phyloP scores from a whole-genome alignment of 306 rosid genomes.

The Coriaria nepalensis region DNA sequence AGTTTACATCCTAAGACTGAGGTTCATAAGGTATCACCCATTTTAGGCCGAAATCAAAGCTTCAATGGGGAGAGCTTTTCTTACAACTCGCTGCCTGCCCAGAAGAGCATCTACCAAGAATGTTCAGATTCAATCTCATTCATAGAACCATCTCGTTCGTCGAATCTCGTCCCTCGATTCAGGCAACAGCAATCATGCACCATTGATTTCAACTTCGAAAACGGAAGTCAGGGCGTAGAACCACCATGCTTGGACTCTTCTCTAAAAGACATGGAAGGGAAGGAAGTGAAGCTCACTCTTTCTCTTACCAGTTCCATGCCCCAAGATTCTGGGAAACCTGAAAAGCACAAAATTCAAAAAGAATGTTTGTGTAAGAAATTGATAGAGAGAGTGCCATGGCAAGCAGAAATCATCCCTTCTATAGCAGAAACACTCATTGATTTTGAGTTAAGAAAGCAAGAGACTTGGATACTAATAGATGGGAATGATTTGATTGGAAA shows the following conservation, averaged over 20 bases:
- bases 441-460: constrained; percentile 32
- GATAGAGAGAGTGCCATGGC: constrained; percentile 96
- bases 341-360: constrained; percentile 23
- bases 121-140: constrained; percentile 45
- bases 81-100: constrained; percentile 35
- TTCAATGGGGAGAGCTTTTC: constrained; percentile 34
- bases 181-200: constrained; percentile 68
- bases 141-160: constrained; percentile 28
- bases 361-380: constrained; percentile 50
- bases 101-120: constrained; percentile 32
- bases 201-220: constrained; percentile 66
- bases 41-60: constrained; percentile 20
- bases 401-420: constrained; percentile 54
- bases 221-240: constrained; percentile 25
- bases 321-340: constrained; percentile 30
- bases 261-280: constrained; percentile 40
- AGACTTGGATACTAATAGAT: constrained; percentile 57
- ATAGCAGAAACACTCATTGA: constrained; percentile 52
- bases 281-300: constrained; percentile 63
- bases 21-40: neutral
- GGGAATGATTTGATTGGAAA: constrained; percentile 71
- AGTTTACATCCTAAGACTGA: constrained; percentile 36
- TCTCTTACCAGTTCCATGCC: constrained; percentile 62
- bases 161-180: constrained; percentile 41
- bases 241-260: constrained; percentile 38